Conservation (phyloP, 176 grass and related monocot species). For the Lolium rigidum region DNA sequence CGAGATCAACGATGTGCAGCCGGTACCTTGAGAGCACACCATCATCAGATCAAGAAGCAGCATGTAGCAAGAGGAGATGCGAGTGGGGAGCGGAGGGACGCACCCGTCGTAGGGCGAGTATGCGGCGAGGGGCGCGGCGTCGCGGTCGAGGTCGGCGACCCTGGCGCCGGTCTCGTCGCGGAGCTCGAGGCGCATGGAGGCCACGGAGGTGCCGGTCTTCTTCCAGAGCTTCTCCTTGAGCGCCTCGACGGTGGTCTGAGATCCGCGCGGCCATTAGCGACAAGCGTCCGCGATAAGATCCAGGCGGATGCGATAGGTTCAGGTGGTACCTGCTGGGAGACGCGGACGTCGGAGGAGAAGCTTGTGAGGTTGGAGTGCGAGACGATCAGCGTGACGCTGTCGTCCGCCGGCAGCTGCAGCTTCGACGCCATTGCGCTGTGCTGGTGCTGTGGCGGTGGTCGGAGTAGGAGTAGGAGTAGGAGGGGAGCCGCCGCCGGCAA, state of each 20-base stretch:
- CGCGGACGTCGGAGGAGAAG: slow-evolving; percentile 77
- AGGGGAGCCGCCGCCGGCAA: too few relatives aligned
- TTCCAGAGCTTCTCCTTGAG: slow-evolving; percentile 95
- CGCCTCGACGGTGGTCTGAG: slow-evolving; percentile 68
- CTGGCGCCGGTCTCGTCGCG: slow-evolving; percentile 77
- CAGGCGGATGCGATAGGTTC: not conserved
- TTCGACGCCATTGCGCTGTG: slow-evolving; percentile 53
- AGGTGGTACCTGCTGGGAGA: slow-evolving; percentile 68
- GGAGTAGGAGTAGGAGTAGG: too few relatives aligned
- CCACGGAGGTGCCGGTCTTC: slow-evolving; percentile 75
- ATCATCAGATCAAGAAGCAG: not conserved
- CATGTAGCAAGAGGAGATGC: not conserved
- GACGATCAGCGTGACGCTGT: slow-evolving; percentile 69
- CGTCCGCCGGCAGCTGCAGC: slow-evolving; percentile 75
- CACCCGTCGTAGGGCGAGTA: slow-evolving; percentile 80
- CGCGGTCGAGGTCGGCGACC: slow-evolving; percentile 65
- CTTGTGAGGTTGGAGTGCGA: slow-evolving; percentile 88
- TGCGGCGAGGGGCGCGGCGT: slow-evolving; percentile 62
- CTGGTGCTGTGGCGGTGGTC: too few relatives aligned
- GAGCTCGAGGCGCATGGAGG: slow-evolving; percentile 81
- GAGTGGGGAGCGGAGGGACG: not conserved
- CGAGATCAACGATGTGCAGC: slow-evolving; percentile 88
- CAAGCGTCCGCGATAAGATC: not conserved
- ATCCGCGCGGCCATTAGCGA: not conserved
- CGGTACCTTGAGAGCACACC: slow-evolving; percentile 57